phyloP scores from a whole-genome alignment of 2,329 filamentous ascomycete species.

The Botryosphaeria dothidea region DNA sequence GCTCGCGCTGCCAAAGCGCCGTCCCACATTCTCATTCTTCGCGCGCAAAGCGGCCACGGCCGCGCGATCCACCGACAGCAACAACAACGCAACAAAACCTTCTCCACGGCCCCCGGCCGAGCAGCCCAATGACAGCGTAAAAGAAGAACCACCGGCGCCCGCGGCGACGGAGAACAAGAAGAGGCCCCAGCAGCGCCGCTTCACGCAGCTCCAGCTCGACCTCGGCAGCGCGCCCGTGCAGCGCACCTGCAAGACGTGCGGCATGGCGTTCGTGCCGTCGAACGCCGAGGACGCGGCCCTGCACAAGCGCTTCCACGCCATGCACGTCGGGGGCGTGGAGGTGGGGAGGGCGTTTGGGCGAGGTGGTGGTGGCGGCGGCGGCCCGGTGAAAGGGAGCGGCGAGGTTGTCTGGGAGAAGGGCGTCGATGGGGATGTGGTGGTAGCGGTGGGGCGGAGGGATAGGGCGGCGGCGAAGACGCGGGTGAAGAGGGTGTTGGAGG shows the following conservation, averaged over 20 bases:
- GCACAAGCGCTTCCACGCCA: conserved; percentile 65
- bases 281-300: conserved; percentile 61
- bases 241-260: conserved; percentile 60
- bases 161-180: conserved; percentile 25
- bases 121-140: neutral
- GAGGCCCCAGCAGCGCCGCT: conserved; percentile 26
- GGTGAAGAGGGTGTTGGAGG: conserved; percentile 56
- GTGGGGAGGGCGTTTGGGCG: conserved; percentile 59
- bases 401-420: conserved; percentile 50
- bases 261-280: conserved; percentile 68
- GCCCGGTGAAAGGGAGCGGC: conserved; percentile 47
- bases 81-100: conserved; percentile 1
- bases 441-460: conserved; percentile 59
- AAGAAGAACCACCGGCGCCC: neutral
- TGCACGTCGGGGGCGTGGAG: conserved; percentile 62
- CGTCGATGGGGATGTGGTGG: conserved; percentile 50
- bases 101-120: neutral
- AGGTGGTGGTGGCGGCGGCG: conserved; percentile 44
- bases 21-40: conserved; percentile 49
- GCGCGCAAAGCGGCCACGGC: conserved; percentile 32
- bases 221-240: conserved; percentile 56
- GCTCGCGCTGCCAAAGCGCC: conserved; percentile 44
- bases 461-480: conserved; percentile 54
- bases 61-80: neutral
- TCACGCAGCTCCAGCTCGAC: conserved; percentile 64